Evolutionary conservation across 2,329 filamentous ascomycete species (phyloP).

Genomic region (Saccharata proteae): DNA sequence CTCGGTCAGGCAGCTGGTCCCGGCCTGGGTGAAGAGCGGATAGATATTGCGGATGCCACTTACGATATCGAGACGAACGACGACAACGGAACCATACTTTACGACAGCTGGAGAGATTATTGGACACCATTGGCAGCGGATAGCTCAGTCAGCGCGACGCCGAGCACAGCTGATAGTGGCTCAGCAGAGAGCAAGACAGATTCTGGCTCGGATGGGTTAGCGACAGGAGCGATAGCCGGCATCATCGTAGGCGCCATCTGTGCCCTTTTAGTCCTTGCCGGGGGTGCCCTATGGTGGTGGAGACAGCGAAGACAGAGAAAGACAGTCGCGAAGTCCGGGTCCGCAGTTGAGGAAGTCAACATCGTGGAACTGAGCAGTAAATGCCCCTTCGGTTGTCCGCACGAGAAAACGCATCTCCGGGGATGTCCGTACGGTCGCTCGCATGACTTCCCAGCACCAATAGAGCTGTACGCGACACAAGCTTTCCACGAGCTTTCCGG

Average conservation of each 20-base stretch:
- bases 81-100: neutral
- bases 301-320: neutral
- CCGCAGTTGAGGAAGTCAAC: neutral
- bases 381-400: slow-evolving; percentile 1
- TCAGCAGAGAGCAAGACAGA: no score
- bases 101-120: neutral
- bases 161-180: no score
- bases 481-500: no score
- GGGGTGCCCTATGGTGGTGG: neutral
- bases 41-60: neutral
- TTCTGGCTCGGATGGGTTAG: neutral
- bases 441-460: no score
- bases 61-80: slow-evolving; percentile 1
- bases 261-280: neutral
- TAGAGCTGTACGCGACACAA: no score
- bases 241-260: neutral
- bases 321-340: neutral
- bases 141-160: neutral
- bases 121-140: slow-evolving; percentile 3
- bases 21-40: neutral
- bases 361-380: neutral
- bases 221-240: neutral
- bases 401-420: neutral
- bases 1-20: slow-evolving; percentile 33
- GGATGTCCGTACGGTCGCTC: neutral